Conservation (phyloP, 163 green algal species). For the Chlorella variabilis region DNA sequence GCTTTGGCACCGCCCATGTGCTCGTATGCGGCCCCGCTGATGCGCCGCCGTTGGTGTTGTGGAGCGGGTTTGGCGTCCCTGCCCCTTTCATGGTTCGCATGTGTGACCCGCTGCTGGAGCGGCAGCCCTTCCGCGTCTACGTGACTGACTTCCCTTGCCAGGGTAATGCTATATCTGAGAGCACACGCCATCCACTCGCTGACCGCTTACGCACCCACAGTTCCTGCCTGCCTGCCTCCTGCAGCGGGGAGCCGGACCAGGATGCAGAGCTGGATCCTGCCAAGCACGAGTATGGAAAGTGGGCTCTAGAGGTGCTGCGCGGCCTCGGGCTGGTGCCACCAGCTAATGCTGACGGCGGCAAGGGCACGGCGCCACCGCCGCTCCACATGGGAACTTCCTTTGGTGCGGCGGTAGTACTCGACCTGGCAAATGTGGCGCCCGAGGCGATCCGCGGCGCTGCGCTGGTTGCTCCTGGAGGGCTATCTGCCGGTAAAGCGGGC, state of each 20-base stretch:
- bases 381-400: not conserved
- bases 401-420: not conserved
- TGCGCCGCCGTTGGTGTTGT: not conserved
- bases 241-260: conserved; percentile 10
- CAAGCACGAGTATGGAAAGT: conserved; percentile 2
- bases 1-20: conserved; percentile 2
- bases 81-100: not conserved
- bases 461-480: not conserved
- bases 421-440: not conserved
- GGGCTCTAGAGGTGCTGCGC: not conserved
- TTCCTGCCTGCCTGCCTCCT: no score
- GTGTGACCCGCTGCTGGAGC: not conserved
- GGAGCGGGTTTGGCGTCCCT: not conserved
- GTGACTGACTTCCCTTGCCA: conserved; percentile 10
- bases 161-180: no score
- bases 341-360: not conserved
- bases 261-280: not conserved
- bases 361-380: not conserved
- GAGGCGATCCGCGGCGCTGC: not conserved
- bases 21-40: conserved; percentile 5
- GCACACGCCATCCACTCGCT: no score
- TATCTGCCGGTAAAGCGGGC: not conserved
- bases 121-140: conserved; percentile 17
- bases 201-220: no score
- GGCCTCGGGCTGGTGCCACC: conserved; percentile 8